Base-by-base conservation (phyloP, 148 eudicot genomes). In the Rhododendron ovatum region DNA sequence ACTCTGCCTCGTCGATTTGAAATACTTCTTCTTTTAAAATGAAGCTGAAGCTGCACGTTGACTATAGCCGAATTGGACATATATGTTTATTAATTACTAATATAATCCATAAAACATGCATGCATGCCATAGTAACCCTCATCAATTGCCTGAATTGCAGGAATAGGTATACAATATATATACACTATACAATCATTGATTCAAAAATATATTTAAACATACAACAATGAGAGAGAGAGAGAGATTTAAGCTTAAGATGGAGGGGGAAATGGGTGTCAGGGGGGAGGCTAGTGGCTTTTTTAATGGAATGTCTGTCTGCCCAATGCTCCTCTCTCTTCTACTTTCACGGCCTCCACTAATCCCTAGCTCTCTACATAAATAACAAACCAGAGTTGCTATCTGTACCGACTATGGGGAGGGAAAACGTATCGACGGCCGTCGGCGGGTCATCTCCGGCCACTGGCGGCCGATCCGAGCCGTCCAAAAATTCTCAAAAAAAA, bases 281-380 rank as follows among this genome's bases (percentile, higher is more conserved):
- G 47, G 37, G 37, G 81, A 69, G 30, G 55, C 22, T 28, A 37
- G 69, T 69, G 80, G 80, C 69, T 50, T 81, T 18, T 67, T 50
- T 48, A 35, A 69, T 37, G 84, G 84, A 69, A 86, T 86, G 84
- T 67, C 39, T 85, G 86, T 78, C 86, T 57, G 67, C 37, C 73
- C 82, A 37, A 35, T 37, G 45, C 71, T 7, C 50, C 51, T 79
- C 28, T 7, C 59, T 18, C 53, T 24, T 55, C 13, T 6, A 55
- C 24, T 3, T 45, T 80, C 84, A 35, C 33, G 84, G 79, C 65
- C 65, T 59, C 87, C 57, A 77, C 86, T 57, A 85, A 37, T 71
- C 37, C 37, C 35, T 30, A 30, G 30, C 30, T 28, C 30, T 12
- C 37, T 71, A 30, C 12, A 69, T 2, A 28, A 65, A 57, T 50